Percentiles rank a stretch among this genome's conserved stretches.
Conservation (phyloP, 78 protist genomes). For the Bodo saltans region DNA sequence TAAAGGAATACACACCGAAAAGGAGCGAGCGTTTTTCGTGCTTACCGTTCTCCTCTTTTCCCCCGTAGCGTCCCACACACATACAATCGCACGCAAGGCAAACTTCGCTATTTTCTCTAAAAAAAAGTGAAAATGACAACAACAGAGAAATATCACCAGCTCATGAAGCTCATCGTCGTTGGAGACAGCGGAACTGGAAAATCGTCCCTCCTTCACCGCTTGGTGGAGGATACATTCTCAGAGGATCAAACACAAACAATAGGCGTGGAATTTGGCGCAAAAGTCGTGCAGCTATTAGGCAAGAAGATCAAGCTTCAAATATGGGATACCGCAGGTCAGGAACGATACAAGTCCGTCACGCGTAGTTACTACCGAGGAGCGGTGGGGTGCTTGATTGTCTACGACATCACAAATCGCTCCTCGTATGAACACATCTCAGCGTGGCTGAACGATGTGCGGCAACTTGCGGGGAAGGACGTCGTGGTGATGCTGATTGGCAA, state of each 20-base stretch:
- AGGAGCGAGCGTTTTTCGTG: too few species aligned
- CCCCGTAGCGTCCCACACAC: too few species aligned
- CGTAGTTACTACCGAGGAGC: slow-evolving; percentile 91
- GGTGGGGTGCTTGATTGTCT: slow-evolving; percentile 95
- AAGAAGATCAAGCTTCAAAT: slow-evolving; percentile 69
- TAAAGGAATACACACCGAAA: too few species aligned
- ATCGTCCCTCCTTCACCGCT: slow-evolving; percentile 70
- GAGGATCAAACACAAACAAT: slow-evolving; percentile 72
- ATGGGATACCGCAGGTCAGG: slow-evolving; percentile 95
- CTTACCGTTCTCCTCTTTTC: too few species aligned
- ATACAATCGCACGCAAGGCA: too few species aligned
- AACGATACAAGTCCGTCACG: slow-evolving; percentile 94
- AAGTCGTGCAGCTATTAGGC: slow-evolving; percentile 56
- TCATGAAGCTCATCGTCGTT: slow-evolving; percentile 72
- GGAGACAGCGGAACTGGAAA: slow-evolving; percentile 86
- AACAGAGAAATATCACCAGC: too few species aligned
- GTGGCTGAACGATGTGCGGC: slow-evolving; percentile 79
- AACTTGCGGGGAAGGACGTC: slow-evolving; percentile 80
- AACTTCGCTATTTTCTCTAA: too few species aligned
- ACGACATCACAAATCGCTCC: slow-evolving; percentile 78
- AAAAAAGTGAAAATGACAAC: too few species aligned
- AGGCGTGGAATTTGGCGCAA: slow-evolving; percentile 85
- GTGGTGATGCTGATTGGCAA: slow-evolving; percentile 97
- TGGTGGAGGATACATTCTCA: slow-evolving; percentile 59
- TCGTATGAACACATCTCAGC: slow-evolving; percentile 85